Evolutionary conservation across 805 yeast species (phyloP), one percentile per base, ranked within the genome.

Genomic region (Lipomyces starkeyi): DNA sequence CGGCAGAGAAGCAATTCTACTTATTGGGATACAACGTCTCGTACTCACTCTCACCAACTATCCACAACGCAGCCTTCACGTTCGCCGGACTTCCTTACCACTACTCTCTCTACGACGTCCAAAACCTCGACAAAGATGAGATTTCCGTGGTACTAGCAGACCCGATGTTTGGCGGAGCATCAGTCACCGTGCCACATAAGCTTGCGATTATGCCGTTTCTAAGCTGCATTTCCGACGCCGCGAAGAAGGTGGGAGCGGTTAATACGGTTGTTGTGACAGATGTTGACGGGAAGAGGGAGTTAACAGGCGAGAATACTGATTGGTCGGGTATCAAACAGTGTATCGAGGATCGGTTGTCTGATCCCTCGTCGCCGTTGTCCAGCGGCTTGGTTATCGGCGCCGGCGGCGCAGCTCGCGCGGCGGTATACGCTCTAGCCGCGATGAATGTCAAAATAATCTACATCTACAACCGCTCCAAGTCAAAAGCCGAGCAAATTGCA

Each of bases 321-420:
- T 95, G 97, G 97, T 80, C 87, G 59, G 99, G 99, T 11, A 91
- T 95, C 73, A 82, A 82, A 58, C 85, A 88, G 69, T 86, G 97
- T 1, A 87, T 93, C 73, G 76, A 80, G 97, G 17, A 29, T 34
- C 22, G 49, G 53, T 9, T 37, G 34, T 29, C 40, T 9, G 13
- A 7, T 34, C 25, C 43, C 14, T 27, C 27, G 32, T 97, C 54
- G 98, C 97, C 0, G 87, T 97, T 1, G 82, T 93, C 73, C 85
- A 87, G 76, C 76, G 87, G 70, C 79, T 93, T 83, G 97, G 90
- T 95, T 58, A 83, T 95, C 71, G 99, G 99, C 62, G 97, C 97
- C 25, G 99, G 99, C 55, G 99, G 99, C 57, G 93, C 99, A 32
- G 88, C 97, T 0, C 85, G 97, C 75, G 97, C 99, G 55, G 98